Percentiles rank a stretch among this genome's conserved stretches.
Conservation (phyloP, 2,329 filamentous ascomycete species). For the Mariannaea sp. region DNA sequence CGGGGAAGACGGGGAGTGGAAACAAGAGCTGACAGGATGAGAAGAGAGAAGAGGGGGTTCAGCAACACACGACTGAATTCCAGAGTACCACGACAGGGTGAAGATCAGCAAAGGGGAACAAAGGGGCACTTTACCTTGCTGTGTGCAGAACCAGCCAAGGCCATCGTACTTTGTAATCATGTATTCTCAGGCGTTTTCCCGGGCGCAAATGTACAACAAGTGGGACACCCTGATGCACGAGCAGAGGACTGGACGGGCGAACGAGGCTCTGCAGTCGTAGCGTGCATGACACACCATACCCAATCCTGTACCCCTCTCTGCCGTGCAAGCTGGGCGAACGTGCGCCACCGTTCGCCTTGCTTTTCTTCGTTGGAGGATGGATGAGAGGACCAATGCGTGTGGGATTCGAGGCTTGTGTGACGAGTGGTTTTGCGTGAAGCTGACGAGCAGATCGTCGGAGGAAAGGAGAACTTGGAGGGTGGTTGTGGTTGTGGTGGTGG, state of each 20-base stretch:
- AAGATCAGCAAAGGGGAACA: neutral
- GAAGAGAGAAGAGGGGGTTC: neutral
- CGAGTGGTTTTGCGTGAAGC: conserved; percentile 36
- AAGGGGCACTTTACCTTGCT: neutral
- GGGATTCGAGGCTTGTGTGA: conserved; percentile 23
- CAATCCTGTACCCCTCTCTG: conserved; percentile 7
- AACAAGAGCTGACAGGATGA: conserved; percentile 4
- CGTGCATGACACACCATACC: conserved; percentile 12
- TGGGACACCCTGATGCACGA: neutral
- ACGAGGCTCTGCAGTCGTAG: conserved; percentile 29
- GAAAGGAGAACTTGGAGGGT: conserved; percentile 7
- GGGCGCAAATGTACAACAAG: conserved; percentile 3
- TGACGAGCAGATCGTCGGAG: conserved; percentile 17
- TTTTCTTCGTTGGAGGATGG: conserved; percentile 17
- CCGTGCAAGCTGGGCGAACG: conserved; percentile 32
- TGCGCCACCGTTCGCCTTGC: conserved; percentile 35
- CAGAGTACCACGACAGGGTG: conserved; percentile 1
- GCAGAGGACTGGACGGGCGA: neutral
- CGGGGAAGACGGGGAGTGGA: neutral
- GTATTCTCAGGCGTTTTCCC: too few species aligned
- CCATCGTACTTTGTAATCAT: neutral
- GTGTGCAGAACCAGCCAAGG: neutral
- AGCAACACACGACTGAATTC: neutral
- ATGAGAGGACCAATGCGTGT: conserved; percentile 21
- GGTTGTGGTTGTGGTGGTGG: neutral